A percentile compares a stretch with the other conserved stretches of the same genome.
These are phyloP conservation scores for Heritiera littoralis DNA, from an alignment of 345 rosid species.

Conservation along the genomic window DNA sequence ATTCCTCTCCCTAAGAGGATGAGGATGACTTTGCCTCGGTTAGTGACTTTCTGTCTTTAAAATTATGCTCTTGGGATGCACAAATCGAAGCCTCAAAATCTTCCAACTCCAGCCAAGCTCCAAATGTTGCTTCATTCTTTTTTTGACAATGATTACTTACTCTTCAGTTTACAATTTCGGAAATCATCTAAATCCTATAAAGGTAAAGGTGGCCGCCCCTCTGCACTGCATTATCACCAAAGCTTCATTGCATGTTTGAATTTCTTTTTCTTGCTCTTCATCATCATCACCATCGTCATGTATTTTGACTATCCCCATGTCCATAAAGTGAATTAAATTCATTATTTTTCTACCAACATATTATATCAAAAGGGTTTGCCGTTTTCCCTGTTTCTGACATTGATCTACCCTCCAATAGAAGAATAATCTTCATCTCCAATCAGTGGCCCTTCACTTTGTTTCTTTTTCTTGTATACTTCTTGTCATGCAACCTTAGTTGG, in stretches of 20 bases:
- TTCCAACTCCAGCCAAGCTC: background rate
- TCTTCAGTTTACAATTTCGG: background rate
- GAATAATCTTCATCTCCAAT: background rate
- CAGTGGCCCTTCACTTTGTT: background rate
- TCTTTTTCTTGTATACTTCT: background rate
- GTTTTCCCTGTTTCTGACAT: background rate
- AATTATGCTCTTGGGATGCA: background rate
- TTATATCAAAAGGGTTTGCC: background rate
- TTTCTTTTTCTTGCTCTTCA: background rate
- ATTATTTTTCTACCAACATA: background rate
- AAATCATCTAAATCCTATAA: background rate
- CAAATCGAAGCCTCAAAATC: background rate
- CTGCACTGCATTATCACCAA: background rate
- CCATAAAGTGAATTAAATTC: background rate
- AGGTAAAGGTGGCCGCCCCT: background rate
- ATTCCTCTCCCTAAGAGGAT: too few relatives aligned
- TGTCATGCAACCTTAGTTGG: background rate
- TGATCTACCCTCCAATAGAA: background rate
- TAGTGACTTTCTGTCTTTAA: too few relatives aligned
- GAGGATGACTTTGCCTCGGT: too few relatives aligned
- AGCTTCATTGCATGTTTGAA: background rate
- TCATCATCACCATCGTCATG: background rate
- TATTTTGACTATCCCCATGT: slow-evolving; percentile 3
- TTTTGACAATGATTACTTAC: background rate
- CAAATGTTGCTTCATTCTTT: background rate